Conservation (phyloP, 441 rosid genomes). For the Macaranga tanarius region DNA sequence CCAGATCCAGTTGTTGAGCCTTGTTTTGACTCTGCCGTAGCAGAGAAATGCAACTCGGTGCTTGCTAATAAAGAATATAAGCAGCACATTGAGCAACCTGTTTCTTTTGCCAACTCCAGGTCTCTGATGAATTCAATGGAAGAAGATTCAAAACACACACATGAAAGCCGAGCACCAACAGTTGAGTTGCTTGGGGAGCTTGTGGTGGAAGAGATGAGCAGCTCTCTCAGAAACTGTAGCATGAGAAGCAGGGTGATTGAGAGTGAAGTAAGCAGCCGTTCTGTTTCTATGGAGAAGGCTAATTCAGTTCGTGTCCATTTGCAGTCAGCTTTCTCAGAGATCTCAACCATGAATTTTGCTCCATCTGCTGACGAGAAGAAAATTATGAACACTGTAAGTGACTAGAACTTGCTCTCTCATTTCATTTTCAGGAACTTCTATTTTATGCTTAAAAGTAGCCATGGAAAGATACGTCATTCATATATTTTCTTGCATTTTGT, state of each 20-base stretch:
- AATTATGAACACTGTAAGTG: conserved; percentile 22
- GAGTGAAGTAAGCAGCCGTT: conserved; percentile 35
- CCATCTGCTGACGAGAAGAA: conserved; percentile 27
- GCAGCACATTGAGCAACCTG: conserved; percentile 7
- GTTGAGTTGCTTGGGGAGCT: conserved; percentile 51
- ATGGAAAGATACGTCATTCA: neutral
- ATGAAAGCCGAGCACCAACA: conserved; percentile 33
- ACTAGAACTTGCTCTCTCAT: neutral
- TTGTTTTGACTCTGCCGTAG: conserved; percentile 9
- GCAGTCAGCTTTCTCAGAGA: conserved; percentile 25
- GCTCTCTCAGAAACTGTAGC: conserved; percentile 23
- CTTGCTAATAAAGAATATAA: conserved; percentile 19
- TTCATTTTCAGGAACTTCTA: neutral
- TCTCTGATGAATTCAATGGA: conserved; percentile 13
- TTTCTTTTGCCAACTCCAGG: conserved; percentile 13
- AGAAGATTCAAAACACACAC: conserved; percentile 18
- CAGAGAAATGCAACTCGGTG: conserved; percentile 13
- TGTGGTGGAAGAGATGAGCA: conserved; percentile 37
- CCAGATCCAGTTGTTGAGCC: conserved; percentile 11
- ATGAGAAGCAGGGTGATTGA: conserved; percentile 25
- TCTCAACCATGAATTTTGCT: conserved; percentile 17
- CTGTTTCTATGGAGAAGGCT: conserved; percentile 28
- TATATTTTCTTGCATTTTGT: conserved; percentile 13
- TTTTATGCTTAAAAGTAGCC: neutral
- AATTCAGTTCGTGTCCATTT: conserved; percentile 15